These are phyloP conservation scores for Penicillium sp. DNA, from an alignment of 2,329 filamentous ascomycete genomes.

Conservation along the genomic window DNA sequence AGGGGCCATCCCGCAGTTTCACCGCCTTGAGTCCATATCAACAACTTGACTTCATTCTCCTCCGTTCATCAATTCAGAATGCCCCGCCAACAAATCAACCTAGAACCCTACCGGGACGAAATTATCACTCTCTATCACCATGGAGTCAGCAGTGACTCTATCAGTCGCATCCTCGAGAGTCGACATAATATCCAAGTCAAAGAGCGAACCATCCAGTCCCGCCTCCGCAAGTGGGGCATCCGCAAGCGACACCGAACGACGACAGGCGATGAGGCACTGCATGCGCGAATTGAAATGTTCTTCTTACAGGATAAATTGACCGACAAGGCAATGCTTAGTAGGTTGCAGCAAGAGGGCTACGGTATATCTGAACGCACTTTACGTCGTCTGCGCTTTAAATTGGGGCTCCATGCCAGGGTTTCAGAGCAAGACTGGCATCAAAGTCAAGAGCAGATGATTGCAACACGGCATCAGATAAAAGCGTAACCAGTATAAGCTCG, in stretches of 20 bases:
- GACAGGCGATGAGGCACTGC: constrained; percentile 23
- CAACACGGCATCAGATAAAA: not conserved
- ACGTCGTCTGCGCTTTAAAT: constrained; percentile 25
- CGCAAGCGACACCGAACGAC: constrained; percentile 28
- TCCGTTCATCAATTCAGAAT: constrained; percentile 9
- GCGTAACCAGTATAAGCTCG: constrained; percentile 2
- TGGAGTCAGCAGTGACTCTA: constrained; percentile 25
- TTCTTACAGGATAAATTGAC: constrained; percentile 24
- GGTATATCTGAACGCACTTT: constrained; percentile 26
- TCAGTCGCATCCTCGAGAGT: constrained; percentile 22
- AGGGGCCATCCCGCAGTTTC: constrained; percentile 11
- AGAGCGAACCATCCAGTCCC: constrained; percentile 27
- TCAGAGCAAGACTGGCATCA: constrained; percentile 16
- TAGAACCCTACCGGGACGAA: constrained; percentile 26
- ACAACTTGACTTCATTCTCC: not conserved
- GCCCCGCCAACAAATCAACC: constrained; percentile 27
- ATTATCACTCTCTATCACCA: constrained; percentile 24
- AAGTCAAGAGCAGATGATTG: not conserved
- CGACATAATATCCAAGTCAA: constrained; percentile 27
- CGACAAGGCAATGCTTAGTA: constrained; percentile 27
- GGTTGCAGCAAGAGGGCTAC: constrained; percentile 25
- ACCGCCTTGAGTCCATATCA: constrained; percentile 17
- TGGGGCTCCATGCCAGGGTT: constrained; percentile 23
- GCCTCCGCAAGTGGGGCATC: constrained; percentile 28
- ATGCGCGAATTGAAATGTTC: constrained; percentile 24